Evolutionary conservation across 2,329 filamentous ascomycete species (phyloP), one percentile per base, ranked within the genome.

Genomic region (Coccinonectria pachysandricola): DNA sequence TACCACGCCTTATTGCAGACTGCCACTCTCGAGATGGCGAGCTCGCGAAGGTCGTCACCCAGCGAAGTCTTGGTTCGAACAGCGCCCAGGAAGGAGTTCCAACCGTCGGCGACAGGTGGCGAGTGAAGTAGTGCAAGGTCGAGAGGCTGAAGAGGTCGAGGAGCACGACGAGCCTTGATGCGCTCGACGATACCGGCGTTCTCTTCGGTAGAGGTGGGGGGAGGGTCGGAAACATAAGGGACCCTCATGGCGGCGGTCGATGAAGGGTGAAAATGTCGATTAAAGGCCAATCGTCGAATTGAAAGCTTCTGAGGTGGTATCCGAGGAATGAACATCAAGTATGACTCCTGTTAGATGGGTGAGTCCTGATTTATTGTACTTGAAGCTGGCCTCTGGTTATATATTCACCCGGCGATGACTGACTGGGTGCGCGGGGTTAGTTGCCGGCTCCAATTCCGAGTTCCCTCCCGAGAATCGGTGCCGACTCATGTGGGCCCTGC

Each of bases 1-100:
- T 86, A 92, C 75, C 79, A 84, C 2, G 85, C 85, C 11, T 67
- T 56, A 55, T 92, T 93, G 43, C 84, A 68, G 10, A 79, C 75
- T 8, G 85, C 85, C 9, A 92, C 80, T 24, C 84, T 71, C 45
- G 75, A 84, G 42, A 93, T 87, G 39, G 81, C 78, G 11, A 87
- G 63, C 60, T 93, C 84, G 39, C 81, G 75, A 27, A 85, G 48
- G 40, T 70, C 64, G 24, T 62, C 65, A 4, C 55, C 28, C 5
- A 78, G 44, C 4, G 45, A 49, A 13, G 70, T 69, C 37, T 57
- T 56, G 21, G 69, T 73, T 37, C 74, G 67, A 17, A 78, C 53
- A 14, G 72, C 71, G 32, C 75, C 76, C 8, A 82, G 64, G 50
- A 82, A 77, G 8, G 61, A 57, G 59, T 81, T 82, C 75, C 77